Percentiles rank a stretch among this genome's conserved stretches.
Evolutionary conservation across 2,329 filamentous ascomycete genomes (phyloP).

Genomic region (Ploettnerulaceae sp.): DNA sequence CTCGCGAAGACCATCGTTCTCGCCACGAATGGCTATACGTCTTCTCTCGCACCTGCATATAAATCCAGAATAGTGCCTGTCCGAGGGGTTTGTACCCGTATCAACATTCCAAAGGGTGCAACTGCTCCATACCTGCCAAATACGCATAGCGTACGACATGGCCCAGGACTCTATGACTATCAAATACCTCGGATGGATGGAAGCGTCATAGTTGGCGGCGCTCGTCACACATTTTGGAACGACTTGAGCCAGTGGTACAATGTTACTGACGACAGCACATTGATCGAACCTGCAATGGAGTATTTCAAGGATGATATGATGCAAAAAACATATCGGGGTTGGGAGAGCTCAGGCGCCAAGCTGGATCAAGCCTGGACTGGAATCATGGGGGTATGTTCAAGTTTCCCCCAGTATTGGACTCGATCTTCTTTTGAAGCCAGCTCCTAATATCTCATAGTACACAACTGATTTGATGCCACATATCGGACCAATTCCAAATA

Average conservation of each 20-base stretch:
- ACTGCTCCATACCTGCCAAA: conserved; percentile 10
- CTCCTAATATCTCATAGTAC: too few relatives aligned
- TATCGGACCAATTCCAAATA: conserved; percentile 4
- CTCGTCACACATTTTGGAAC: conserved; percentile 32
- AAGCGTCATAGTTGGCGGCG: conserved; percentile 38
- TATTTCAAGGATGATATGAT: conserved; percentile 9
- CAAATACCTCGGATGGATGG: conserved; percentile 30
- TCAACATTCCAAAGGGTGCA: conserved; percentile 14
- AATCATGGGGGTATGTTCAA: too few relatives aligned
- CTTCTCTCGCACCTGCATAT: conserved; percentile 10
- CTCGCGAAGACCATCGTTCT: conserved; percentile 51
- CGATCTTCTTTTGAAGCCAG: too few relatives aligned
- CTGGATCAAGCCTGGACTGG: conserved; percentile 9
- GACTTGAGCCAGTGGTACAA: conserved; percentile 41
- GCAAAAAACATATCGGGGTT: conserved; percentile 11
- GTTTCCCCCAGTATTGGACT: too few relatives aligned
- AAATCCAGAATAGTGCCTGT: conserved; percentile 54
- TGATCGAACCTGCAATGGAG: conserved; percentile 10
- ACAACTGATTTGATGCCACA: conserved; percentile 12
- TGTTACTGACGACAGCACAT: conserved; percentile 21
- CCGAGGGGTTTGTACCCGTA: conserved; percentile 29
- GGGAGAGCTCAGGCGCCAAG: conserved; percentile 10
- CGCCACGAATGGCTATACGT: conserved; percentile 63
- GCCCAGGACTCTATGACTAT: conserved; percentile 18
- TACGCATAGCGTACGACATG: conserved; percentile 9